A percentile compares a stretch with the other conserved stretches of the same genome.
These are phyloP conservation scores for Fagus sylvatica DNA, from an alignment of 306 rosid species.

Conservation along the genomic window DNA sequence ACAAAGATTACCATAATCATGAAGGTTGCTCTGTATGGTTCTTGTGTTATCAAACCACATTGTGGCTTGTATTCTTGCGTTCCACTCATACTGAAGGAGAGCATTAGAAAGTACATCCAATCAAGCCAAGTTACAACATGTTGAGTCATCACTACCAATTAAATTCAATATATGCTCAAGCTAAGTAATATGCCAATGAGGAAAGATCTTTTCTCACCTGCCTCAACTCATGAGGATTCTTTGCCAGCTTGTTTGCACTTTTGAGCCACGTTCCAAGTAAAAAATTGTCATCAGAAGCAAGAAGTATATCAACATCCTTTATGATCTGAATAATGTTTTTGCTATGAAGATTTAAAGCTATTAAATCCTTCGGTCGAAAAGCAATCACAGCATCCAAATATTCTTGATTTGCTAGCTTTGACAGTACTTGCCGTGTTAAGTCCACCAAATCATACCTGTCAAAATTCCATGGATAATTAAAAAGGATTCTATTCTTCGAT, in stretches of 20 bases:
- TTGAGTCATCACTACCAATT: no score
- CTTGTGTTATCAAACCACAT: no score
- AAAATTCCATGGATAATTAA: slow-evolving; percentile 22
- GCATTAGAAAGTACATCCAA: no score
- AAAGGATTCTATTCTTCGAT: background rate
- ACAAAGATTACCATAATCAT: no score
- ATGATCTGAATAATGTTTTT: slow-evolving; percentile 65
- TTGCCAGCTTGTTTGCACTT: slow-evolving; percentile 74
- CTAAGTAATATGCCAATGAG: background rate
- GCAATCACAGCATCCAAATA: slow-evolving; percentile 63
- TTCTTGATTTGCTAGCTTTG: slow-evolving; percentile 79
- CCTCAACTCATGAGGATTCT: slow-evolving; percentile 54
- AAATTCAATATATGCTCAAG: background rate
- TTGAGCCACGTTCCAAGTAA: slow-evolving; percentile 94
- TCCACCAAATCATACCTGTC: slow-evolving; percentile 93
- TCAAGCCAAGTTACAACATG: no score
- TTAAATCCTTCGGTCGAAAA: slow-evolving; percentile 50
- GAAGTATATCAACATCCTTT: slow-evolving; percentile 73
- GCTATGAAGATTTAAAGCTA: slow-evolving; percentile 53
- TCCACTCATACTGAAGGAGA: no score
- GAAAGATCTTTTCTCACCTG: slow-evolving; percentile 53
- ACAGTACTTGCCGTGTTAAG: slow-evolving; percentile 82
- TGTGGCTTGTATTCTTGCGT: no score
- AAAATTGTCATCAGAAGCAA: slow-evolving; percentile 80
- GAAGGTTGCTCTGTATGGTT: no score